Base-by-base conservation (phyloP, 1,139 yeast genomes). In the Yamadazyma triangularis region DNA sequence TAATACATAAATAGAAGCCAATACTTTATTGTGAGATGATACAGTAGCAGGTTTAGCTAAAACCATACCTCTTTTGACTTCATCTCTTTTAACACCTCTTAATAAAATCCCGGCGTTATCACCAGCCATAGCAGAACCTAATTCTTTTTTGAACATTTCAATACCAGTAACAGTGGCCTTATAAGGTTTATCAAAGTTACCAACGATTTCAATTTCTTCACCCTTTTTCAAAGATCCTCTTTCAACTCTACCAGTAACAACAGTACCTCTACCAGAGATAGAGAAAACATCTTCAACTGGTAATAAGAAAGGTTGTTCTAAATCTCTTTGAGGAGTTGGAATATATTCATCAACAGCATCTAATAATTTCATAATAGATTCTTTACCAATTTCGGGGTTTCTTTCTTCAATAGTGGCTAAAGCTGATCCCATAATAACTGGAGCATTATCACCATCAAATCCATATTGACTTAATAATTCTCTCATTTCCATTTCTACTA, bases 401-500 rank as follows among this genome's bases (percentile, higher is more conserved):
- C 70, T 79, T 50, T 73, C 83, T 70, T 91, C 96, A 51, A 91
- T 76, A 48, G 98, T 97, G 67, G 95, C 86, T 53, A 91, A 73
- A 50, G 98, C 99, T 54, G 97, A 89, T 50, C 99, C 99, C 96
- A 91, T 89, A 48, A 93, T 70, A 43, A 91, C 96, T 40, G 99
- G 98, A 42, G 95, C 82, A 68, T 89, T 83, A 56, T 91, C 99
- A 69, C 98, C 98, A 57, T 93, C 97, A 52, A 88, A 91, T 40
- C 96, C 97, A 64, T 89, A 91, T 45, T 85, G 74, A 48, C 79
- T 58, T 60, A 91, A 75, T 49, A 91, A 74, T 61, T 91, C 98
- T 73, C 99, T 86, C 97, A 91, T 93, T 77, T 91, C 99, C 99
- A 91, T 91, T 73, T 91, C 98, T 50, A 93, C 99, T 53, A 93